These are phyloP conservation scores for Coemansia furcata DNA, from an alignment of 192 early-diverging fungal genomes.

Conservation along the genomic window DNA sequence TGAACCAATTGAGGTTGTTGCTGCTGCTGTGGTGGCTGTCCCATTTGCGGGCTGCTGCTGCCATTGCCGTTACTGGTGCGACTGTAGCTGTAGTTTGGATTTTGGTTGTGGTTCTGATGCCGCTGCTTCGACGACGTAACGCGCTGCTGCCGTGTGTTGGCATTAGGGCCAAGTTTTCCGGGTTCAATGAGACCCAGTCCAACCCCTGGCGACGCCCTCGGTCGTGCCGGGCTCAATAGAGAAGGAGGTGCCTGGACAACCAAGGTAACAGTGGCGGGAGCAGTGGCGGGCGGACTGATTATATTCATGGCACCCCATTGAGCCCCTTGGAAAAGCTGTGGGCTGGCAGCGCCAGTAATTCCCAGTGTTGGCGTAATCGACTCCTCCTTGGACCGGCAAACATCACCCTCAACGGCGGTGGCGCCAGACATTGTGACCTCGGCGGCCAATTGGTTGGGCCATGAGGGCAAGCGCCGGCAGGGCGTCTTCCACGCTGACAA, in stretches of 20 bases:
- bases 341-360: not conserved
- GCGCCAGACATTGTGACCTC: conserved; percentile 44
- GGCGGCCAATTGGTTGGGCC: conserved; percentile 16
- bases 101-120: not conserved
- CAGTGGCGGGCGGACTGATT: not conserved
- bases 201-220: not conserved
- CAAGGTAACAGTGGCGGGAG: not conserved
- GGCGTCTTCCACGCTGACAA: conserved; percentile 41
- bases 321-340: not conserved
- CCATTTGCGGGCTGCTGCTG: not conserved
- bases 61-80: not conserved
- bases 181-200: not conserved
- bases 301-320: not conserved
- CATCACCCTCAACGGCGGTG: conserved; percentile 32
- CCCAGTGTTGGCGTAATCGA: not conserved
- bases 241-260: not conserved
- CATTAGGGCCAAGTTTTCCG: not conserved
- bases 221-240: not conserved
- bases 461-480: conserved; percentile 23
- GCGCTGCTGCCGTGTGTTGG: not conserved
- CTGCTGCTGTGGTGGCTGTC: not conserved
- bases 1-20: not conserved
- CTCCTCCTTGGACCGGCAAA: not conserved
- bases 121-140: not conserved
- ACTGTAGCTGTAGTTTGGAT: not conserved